A percentile compares a stretch with the other conserved stretches of the same genome.
These are phyloP conservation scores for Suillus placidus DNA, from an alignment of 768 basidiomycete species.

Conservation along the genomic window DNA sequence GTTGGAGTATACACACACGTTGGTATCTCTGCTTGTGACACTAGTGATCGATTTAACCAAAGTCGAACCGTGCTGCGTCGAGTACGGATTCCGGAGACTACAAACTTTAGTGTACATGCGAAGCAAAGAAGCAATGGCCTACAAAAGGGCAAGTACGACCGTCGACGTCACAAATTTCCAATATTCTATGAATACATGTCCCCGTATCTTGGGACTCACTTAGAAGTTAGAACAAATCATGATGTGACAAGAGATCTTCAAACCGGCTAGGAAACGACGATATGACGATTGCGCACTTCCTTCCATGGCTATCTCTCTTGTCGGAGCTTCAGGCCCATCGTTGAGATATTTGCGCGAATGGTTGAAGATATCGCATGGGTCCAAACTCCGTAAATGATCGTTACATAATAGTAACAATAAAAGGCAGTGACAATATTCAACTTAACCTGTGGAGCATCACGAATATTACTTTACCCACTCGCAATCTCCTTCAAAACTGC, in stretches of 20 bases:
- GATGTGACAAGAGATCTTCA: not conserved
- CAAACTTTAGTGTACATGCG: not conserved
- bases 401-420: conserved; percentile 3
- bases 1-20: too few relatives aligned
- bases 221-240: not conserved
- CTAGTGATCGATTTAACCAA: too few relatives aligned
- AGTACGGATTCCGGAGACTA: not conserved
- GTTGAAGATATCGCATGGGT: conserved; percentile 5
- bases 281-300: not conserved
- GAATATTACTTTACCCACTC: not conserved
- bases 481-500: conserved; percentile 9
- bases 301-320: not conserved
- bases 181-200: not conserved
- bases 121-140: not conserved
- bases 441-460: conserved; percentile 18
- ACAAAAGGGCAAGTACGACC: not conserved
- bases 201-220: not conserved
- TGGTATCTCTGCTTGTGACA: too few relatives aligned
- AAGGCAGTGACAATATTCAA: not conserved
- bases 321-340: not conserved
- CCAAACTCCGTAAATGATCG: not conserved
- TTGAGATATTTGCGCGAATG: conserved; percentile 31
- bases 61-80: too few relatives aligned
- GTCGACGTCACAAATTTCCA: not conserved
- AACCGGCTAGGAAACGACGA: not conserved